Evolutionary conservation across 2,329 filamentous ascomycete species (phyloP), one percentile per base, ranked within the genome.

Genomic region (Coccinonectria pachysandricola): DNA sequence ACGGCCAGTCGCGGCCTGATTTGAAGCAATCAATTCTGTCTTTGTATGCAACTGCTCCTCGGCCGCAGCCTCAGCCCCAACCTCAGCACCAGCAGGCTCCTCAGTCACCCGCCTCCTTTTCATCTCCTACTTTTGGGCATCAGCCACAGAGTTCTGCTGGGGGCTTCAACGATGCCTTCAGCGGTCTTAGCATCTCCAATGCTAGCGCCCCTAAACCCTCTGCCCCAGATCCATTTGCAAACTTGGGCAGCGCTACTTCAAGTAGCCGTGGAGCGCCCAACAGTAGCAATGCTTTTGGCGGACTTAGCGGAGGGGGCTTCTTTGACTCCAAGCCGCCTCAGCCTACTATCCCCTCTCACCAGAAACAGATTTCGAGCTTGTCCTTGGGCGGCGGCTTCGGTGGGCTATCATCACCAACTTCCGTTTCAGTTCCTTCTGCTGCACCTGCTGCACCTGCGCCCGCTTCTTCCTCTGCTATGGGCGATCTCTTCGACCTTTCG

Each of bases 11-110:
- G 23, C 71, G 91, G 35, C 87, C 88, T 3, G 91, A 98, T 50
- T 64, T 98, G 34, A 98, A 98, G 59, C 88, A 95, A 56, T 96
- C 88, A 3, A 98, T 98, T 34, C 61, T 98, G 24, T 98, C 91
- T 6, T 69, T 98, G 10, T 98, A 98, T 51, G 85, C 87, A 8
- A 81, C 84, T 6, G 74, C 75, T 5, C 81, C 86, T 2, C 81
- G 85, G 48, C 75, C 83, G n/a, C 79, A 82, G 42, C 64, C 73
- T 14, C 62, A 57, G 29, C 57, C 53, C 7, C 79, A 82, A 42
- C 64, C 73, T 14, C 62, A 57, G 29, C 57, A 53, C 7, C 57
- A 65, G 12, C 53, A 58, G 21, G 42, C 47, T 21, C 59, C 66
- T 15, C 76, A 80, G 8, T 67, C 21, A 8, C 29, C 68, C 19